These are phyloP conservation scores for Phoma sp. DNA, from an alignment of 2,329 filamentous ascomycete genomes.

Conservation along the genomic window DNA sequence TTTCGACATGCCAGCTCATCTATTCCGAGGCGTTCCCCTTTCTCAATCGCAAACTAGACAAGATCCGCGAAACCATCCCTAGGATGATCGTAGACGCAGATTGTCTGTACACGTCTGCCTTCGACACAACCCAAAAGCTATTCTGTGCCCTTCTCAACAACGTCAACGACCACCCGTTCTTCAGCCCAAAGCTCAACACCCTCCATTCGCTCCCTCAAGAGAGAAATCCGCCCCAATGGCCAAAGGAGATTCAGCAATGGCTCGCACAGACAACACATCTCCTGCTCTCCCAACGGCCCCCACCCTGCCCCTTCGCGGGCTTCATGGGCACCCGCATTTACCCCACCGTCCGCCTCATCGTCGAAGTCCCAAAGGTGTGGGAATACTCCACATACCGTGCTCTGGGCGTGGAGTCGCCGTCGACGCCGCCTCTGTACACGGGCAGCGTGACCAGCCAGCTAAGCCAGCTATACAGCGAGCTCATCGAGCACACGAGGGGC, in stretches of 20 bases:
- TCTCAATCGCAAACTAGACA: conserved; percentile 1
- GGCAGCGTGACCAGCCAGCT: conserved; percentile 6
- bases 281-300: conserved; percentile 7
- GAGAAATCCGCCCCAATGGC: background rate
- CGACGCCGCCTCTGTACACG: background rate
- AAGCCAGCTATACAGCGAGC: background rate
- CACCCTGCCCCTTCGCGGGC: background rate
- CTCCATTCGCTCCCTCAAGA: background rate
- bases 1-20: conserved; percentile 11
- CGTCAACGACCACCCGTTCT: background rate
- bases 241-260: background rate
- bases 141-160: background rate
- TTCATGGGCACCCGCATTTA: conserved; percentile 7
- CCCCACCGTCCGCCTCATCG: conserved; percentile 5
- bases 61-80: background rate
- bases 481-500: background rate
- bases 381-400: background rate
- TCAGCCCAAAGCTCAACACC: background rate
- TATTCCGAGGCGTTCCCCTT: conserved; percentile 5
- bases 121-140: background rate
- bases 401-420: background rate
- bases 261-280: conserved; percentile 3
- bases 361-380: conserved; percentile 5
- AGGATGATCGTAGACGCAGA: background rate
- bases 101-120: background rate